phyloP scores from a whole-genome alignment of 1,284 basidiomycete species.

The Marasmius fiardii region DNA sequence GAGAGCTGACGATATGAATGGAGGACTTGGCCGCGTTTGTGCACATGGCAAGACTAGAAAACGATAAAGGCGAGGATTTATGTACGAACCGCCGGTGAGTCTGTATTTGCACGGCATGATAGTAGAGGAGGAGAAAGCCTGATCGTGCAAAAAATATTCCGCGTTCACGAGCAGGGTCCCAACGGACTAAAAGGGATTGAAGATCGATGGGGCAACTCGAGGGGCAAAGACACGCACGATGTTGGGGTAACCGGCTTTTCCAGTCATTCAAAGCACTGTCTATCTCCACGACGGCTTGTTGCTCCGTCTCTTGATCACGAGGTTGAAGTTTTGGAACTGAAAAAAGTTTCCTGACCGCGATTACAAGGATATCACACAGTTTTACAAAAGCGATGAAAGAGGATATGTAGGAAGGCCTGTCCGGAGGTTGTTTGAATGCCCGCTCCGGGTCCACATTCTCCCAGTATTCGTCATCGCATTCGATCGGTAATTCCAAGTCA shows the following conservation, averaged over 20 bases:
- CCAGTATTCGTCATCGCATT: conserved; percentile 2
- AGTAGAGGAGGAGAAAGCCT: not conserved
- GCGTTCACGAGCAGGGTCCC: not conserved
- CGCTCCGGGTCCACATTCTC: not conserved
- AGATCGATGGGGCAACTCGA: not conserved
- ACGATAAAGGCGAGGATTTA: not conserved
- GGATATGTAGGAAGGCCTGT: not conserved
- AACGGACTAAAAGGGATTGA: not conserved
- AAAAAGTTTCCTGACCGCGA: not conserved
- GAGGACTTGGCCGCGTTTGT: not conserved
- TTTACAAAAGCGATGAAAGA: not conserved
- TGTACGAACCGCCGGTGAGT: not conserved
- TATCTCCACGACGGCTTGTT: not conserved
- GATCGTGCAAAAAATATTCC: conserved; percentile 2
- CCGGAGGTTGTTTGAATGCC: not conserved
- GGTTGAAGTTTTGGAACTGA: not conserved
- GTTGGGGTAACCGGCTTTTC: not conserved
- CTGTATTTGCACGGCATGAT: not conserved
- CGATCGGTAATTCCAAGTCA: not conserved
- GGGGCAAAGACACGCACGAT: not conserved
- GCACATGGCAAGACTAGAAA: not conserved
- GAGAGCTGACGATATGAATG: not conserved
- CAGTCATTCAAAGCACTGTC: not conserved
- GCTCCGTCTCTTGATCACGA: not conserved
- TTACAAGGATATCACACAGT: not conserved